phyloP scores from a whole-genome alignment of 78 protist genomes.

The Carpediemonas membranifera region DNA sequence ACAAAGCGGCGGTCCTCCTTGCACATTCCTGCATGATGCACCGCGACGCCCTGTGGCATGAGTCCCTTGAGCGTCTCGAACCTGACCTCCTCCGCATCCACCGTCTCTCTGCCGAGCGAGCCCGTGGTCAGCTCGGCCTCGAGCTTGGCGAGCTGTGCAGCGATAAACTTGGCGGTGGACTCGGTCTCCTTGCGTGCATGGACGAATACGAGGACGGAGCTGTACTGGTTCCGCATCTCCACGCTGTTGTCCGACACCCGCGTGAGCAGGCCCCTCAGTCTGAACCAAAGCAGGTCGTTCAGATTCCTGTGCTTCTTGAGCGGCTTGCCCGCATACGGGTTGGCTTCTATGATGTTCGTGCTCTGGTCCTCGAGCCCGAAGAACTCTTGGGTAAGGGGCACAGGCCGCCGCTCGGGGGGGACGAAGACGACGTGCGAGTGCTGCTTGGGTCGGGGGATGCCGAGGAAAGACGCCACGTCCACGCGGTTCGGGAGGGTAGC shows the following conservation, averaged over 20 bases:
- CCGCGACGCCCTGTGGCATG: conserved; percentile 44
- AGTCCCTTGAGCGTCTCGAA: conserved; percentile 21
- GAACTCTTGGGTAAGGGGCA: conserved; percentile 83
- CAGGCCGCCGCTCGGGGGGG: conserved; percentile 76
- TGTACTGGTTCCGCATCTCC: no score
- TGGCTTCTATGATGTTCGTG: no score
- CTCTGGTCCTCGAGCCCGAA: conserved; percentile 81
- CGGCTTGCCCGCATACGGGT: no score
- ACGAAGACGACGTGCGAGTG: conserved; percentile 78
- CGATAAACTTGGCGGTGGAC: no score
- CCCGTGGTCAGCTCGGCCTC: no score
- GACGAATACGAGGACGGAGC: not conserved
- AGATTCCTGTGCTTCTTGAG: no score
- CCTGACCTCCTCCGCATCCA: not conserved
- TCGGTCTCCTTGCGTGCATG: not conserved
- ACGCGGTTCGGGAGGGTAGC: conserved; percentile 98
- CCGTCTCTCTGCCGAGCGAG: no score
- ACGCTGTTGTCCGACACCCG: no score
- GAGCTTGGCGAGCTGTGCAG: no score
- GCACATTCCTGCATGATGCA: conserved; percentile 44
- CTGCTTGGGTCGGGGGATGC: conserved; percentile 61
- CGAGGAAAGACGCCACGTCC: conserved; percentile 89
- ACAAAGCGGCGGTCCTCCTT: conserved; percentile 37
- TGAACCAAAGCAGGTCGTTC: no score
- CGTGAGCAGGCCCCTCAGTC: no score